Base-by-base conservation (phyloP, 495 filamentous ascomycete genomes). In the Podospora sp. region DNA sequence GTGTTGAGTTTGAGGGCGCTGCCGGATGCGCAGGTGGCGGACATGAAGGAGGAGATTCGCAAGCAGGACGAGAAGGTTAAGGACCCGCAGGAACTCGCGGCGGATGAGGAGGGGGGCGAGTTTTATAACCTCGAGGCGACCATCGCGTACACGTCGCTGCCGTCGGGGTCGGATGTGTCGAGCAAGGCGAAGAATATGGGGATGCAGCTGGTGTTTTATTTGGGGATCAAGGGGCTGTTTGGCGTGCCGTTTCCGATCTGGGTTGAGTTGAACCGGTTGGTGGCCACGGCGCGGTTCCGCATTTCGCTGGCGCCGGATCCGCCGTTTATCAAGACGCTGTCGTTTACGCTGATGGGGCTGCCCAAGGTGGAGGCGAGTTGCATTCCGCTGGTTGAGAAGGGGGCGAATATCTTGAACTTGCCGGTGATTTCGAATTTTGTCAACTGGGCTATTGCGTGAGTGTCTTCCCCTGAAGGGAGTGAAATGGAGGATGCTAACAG, bases 381-480 rank as follows among this genome's bases (percentile, higher is more conserved):
- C 76, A 87, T 95, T 25, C 94, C 94, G 0, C 93, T 98, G 90
- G 69, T 97, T 5, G 86, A 92, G 74, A 89, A 87, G 60, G 93
- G 93, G 16, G 90, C 96, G 69, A 98, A 98, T 71, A 88, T 97
- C 50, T 80, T 98, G 7, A 97, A 98, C 69, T 80, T 98, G 26
- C 94, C 94, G 0, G 73, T 98, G 55, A 97, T 98, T 69, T 96
- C 92, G 0, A 94, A 96, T 68, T 97, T 98, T 74, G 94, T 97
- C 78, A 96, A 97, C 78, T 96, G 93, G 76, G 92, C 94, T n/a
- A 96, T 98, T 69, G 88, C 84, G 29, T 33, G 8, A 33, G 29
- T 33, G 4, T 33, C 29, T 8, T 33, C 8, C 8, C 29, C 8
- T 33, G 29, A 33, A 33, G 8, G 29, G 29, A 8, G 29, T 33